Conservation (phyloP, 805 yeast species). For the Isabelozyma heimii region DNA sequence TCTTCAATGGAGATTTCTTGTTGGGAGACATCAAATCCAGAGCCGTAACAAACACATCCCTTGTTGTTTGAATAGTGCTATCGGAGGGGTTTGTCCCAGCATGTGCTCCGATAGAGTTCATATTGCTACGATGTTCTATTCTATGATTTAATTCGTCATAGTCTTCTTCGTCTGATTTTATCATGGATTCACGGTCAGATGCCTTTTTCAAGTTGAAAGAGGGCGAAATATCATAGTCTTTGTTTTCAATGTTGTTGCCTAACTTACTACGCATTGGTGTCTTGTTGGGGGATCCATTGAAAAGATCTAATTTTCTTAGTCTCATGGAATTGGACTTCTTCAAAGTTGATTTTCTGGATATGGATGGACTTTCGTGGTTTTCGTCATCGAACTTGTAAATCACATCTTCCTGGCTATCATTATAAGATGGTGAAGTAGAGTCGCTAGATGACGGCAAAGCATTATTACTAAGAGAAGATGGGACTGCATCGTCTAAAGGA, state of each 20-base stretch:
- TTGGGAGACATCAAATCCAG: slow-evolving; percentile 13
- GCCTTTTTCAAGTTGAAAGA: slow-evolving; percentile 13
- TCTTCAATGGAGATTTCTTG: neutral
- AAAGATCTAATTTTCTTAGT: slow-evolving; percentile 38
- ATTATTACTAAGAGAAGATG: too few relatives aligned
- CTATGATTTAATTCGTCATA: neutral
- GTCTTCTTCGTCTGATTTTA: slow-evolving; percentile 11
- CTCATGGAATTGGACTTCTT: slow-evolving; percentile 40
- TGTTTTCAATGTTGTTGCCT: neutral
- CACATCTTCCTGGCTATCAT: slow-evolving; percentile 23
- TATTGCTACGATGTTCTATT: slow-evolving; percentile 11
- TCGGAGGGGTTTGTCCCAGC: slow-evolving; percentile 9
- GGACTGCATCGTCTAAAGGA: neutral
- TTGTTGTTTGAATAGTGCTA: slow-evolving; percentile 8
- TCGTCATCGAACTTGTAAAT: slow-evolving; percentile 30
- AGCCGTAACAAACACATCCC: slow-evolving; percentile 24
- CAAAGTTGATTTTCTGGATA: slow-evolving; percentile 39
- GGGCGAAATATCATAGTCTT: slow-evolving; percentile 9
- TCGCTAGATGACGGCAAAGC: neutral
- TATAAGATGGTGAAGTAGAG: slow-evolving; percentile 2
- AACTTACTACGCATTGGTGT: neutral
- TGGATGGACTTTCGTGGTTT: slow-evolving; percentile 21
- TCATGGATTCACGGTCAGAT: slow-evolving; percentile 10
- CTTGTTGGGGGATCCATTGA: slow-evolving; percentile 12
- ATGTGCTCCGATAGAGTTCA: slow-evolving; percentile 13